Evolutionary conservation across 306 rosid species (phyloP).

Genomic region (Neltuma alba): DNA sequence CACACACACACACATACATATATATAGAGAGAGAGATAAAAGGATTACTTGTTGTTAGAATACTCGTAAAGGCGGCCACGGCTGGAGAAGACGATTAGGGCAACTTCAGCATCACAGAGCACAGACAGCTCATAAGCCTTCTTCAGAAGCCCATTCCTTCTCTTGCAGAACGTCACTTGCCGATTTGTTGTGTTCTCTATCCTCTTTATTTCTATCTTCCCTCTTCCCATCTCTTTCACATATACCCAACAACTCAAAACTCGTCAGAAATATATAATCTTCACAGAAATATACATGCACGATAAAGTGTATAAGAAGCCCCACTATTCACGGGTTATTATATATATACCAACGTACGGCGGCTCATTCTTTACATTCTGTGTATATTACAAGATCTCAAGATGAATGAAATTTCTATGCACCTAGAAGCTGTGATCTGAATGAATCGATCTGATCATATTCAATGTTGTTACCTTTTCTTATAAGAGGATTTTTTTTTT

Average conservation of each 20-base stretch:
- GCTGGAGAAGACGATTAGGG: constrained; percentile 9
- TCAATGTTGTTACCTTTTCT: too few species aligned
- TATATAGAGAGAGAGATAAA: not conserved
- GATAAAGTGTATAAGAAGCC: too few species aligned
- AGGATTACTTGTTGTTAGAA: not conserved
- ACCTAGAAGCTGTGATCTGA: not conserved
- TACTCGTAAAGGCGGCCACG: constrained; percentile 20
- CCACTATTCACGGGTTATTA: too few species aligned
- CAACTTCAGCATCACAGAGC: constrained; percentile 9
- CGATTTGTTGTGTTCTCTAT: constrained; percentile 17
- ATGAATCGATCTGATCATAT: too few species aligned
- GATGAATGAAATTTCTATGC: not conserved
- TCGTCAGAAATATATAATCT: too few species aligned
- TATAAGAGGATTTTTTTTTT: too few species aligned
- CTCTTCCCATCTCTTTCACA: constrained; percentile 14
- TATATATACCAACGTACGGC: too few species aligned
- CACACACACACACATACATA: not conserved
- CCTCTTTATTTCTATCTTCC: constrained; percentile 17
- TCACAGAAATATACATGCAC: too few species aligned
- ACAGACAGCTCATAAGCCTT: constrained; percentile 19
- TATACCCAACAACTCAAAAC: too few species aligned
- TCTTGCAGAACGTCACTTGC: constrained; percentile 9
- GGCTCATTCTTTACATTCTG: too few species aligned
- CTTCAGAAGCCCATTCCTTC: constrained; percentile 19
- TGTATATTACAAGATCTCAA: not conserved